Evolutionary conservation across 192 early-diverging fungal genomes (phyloP).

Genomic region (Rhizoclosmatium globosum): DNA sequence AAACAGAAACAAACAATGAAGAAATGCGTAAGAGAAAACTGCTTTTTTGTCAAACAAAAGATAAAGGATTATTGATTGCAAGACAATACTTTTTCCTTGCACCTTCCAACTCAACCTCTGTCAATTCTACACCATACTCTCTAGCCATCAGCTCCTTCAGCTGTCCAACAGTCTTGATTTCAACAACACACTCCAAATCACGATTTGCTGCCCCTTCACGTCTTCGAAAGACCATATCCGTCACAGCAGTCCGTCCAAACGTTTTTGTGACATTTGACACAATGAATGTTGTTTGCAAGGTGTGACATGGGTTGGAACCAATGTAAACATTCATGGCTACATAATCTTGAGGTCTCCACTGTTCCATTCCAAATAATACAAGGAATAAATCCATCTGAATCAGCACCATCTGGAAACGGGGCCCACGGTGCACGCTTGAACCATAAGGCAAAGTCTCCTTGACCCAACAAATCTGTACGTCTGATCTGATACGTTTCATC

Average conservation of each 20-base stretch:
- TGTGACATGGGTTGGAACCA: neutral
- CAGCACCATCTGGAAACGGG: neutral
- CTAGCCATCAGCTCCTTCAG: neutral
- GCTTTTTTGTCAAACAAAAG: neutral
- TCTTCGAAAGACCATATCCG: neutral
- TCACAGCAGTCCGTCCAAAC: neutral
- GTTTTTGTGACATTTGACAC: conserved; percentile 17
- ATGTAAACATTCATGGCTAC: conserved; percentile 5
- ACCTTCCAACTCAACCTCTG: neutral
- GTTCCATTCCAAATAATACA: neutral
- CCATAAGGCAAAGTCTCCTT: neutral
- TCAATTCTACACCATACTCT: conserved; percentile 19
- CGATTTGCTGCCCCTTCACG: neutral
- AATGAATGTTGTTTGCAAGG: neutral
- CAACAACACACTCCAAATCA: conserved; percentile 2
- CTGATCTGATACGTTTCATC: neutral
- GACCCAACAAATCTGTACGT: neutral
- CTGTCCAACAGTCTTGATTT: neutral
- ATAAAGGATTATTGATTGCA: neutral
- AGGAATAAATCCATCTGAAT: neutral
- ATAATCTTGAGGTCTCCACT: conserved; percentile 19
- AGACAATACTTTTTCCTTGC: conserved; percentile 1
- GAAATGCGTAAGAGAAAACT: no score
- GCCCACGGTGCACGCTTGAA: neutral
- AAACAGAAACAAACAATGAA: neutral